Conservation (phyloP, 2,329 filamentous ascomycete genomes). For the Tolypocladium paradoxum region DNA sequence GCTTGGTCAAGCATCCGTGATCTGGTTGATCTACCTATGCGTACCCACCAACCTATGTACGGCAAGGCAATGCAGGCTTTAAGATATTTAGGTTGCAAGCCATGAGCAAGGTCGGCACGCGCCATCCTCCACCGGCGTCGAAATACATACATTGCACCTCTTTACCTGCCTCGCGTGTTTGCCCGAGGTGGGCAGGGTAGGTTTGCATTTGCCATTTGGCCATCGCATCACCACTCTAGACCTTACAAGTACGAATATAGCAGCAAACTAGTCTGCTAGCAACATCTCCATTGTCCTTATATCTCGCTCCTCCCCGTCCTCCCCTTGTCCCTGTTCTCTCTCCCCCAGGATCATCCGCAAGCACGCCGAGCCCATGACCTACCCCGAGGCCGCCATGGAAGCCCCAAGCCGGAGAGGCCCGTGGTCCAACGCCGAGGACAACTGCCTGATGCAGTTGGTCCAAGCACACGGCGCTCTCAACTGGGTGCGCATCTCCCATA, state of each 20-base stretch:
- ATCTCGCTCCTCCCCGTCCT: neutral
- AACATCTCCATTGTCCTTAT: neutral
- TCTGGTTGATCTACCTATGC: neutral
- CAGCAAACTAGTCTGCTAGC: neutral
- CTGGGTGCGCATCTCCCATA: conserved; percentile 78
- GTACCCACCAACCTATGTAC: too few species aligned
- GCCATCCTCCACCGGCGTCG: neutral
- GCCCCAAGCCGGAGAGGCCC: conserved; percentile 49
- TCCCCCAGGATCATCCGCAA: too few species aligned
- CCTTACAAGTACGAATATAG: too few species aligned
- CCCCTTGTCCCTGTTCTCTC: neutral
- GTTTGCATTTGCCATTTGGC: neutral
- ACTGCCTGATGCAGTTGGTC: conserved; percentile 59
- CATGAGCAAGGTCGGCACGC: neutral
- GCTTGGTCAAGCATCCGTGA: too few species aligned
- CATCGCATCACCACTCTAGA: neutral
- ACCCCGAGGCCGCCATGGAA: neutral
- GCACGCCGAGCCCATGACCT: neutral
- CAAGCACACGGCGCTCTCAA: conserved; percentile 64
- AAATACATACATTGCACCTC: neutral
- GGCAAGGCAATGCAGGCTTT: too few species aligned
- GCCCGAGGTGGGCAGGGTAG: neutral
- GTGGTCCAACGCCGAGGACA: conserved; percentile 72
- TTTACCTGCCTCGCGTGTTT: neutral
- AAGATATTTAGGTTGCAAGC: neutral